Conservation (phyloP, 768 basidiomycete genomes). For the Podaxis pistillaris region DNA sequence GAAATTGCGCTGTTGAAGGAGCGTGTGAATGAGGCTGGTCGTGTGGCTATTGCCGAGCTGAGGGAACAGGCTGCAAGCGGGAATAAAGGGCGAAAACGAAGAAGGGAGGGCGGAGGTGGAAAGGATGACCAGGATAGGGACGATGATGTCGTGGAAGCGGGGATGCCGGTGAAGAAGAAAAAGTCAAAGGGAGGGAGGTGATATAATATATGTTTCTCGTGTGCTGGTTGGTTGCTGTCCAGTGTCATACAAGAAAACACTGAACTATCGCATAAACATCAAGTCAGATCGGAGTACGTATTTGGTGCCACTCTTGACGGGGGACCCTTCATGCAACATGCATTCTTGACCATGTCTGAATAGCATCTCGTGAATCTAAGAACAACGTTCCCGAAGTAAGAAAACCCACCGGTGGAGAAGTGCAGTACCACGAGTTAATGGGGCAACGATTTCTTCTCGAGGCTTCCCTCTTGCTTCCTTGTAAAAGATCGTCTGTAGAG, state of each 20-base stretch:
- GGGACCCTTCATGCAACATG: constrained; percentile 69
- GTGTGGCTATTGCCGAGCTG: constrained; percentile 71
- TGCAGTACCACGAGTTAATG: constrained; percentile 59
- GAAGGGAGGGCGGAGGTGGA: constrained; percentile 43
- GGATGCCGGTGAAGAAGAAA: constrained; percentile 71
- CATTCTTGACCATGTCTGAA: constrained; percentile 70
- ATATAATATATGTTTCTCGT: neutral
- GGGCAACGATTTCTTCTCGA: constrained; percentile 46
- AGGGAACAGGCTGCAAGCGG: constrained; percentile 66
- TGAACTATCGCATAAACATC: constrained; percentile 52
- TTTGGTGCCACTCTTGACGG: constrained; percentile 60
- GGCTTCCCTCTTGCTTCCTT: constrained; percentile 49
- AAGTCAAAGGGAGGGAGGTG: constrained; percentile 45
- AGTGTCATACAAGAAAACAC: neutral
- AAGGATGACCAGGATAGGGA: constrained; percentile 85
- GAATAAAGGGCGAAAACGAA: constrained; percentile 41
- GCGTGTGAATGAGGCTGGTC: constrained; percentile 83
- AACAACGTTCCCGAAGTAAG: neutral
- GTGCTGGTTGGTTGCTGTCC: neutral
- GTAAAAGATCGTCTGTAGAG: constrained; percentile 65
- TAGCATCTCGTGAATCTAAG: neutral
- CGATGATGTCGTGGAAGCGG: constrained; percentile 90
- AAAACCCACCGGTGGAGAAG: constrained; percentile 60
- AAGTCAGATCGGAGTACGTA: constrained; percentile 73
- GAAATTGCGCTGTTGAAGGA: constrained; percentile 86